phyloP scores from a whole-genome alignment of 1,284 basidiomycete genomes.

The Peniophora sp. region DNA sequence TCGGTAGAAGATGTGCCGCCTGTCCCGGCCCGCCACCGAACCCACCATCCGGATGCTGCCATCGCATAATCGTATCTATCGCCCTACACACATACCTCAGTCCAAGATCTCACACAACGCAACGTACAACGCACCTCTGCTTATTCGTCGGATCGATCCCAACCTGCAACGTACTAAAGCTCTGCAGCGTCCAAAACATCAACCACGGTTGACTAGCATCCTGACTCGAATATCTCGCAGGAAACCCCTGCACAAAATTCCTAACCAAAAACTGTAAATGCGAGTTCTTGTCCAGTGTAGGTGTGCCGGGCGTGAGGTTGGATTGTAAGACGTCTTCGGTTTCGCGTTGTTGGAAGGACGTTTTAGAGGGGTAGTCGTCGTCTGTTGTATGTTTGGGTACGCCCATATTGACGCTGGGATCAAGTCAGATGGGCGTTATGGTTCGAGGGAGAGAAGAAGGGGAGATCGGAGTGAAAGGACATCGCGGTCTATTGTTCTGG shows the following conservation, averaged over 20 bases:
- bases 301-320: constrained; percentile 13
- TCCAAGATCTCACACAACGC: not conserved
- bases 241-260: constrained; percentile 70
- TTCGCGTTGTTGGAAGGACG: constrained; percentile 55
- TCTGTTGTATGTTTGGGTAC: constrained; percentile 24
- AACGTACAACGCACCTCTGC: constrained; percentile 47
- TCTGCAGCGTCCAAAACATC: constrained; percentile 85
- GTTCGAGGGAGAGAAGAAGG: too few species aligned
- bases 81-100: constrained; percentile 33
- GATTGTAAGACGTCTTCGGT: constrained; percentile 58
- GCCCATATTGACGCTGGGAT: not conserved
- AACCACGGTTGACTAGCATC: constrained; percentile 94
- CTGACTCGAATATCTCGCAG: constrained; percentile 68
- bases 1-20: constrained; percentile 81
- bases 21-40: constrained; percentile 92
- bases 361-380: constrained; percentile 57
- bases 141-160: constrained; percentile 69
- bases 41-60: constrained; percentile 79
- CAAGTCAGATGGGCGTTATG: too few species aligned
- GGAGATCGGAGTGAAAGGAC: too few species aligned
- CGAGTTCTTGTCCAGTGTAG: constrained; percentile 41
- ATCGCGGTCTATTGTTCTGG: too few species aligned
- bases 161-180: constrained; percentile 71
- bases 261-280: constrained; percentile 68
- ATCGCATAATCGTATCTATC: constrained; percentile 71